Conservation (phyloP, 169 alveolate species). For the Hepatocystis sp. region DNA sequence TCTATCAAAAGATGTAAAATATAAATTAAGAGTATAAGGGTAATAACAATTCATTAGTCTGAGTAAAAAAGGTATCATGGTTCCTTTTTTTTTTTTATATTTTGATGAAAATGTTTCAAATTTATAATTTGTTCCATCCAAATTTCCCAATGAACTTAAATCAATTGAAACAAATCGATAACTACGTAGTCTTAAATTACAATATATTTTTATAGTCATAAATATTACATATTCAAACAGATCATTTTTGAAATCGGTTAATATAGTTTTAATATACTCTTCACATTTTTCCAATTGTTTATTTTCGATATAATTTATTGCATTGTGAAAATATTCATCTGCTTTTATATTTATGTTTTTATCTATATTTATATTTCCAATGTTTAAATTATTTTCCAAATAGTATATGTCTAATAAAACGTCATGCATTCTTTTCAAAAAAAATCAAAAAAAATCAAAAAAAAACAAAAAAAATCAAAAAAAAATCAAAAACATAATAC, state of each 20-base stretch:
- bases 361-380: slow-evolving; percentile 32
- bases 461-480: too few relatives aligned
- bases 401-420: too few relatives aligned
- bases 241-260: slow-evolving; percentile 25
- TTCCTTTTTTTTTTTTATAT: slow-evolving; percentile 52
- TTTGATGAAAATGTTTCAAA: slow-evolving; percentile 25
- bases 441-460: too few relatives aligned
- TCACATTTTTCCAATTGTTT: slow-evolving; percentile 47
- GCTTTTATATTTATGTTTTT: slow-evolving; percentile 33
- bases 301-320: slow-evolving; percentile 23
- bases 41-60: slow-evolving; percentile 60
- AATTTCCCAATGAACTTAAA: slow-evolving; percentile 22
- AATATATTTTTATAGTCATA: slow-evolving; percentile 57
- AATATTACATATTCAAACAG: slow-evolving; percentile 61
- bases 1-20: slow-evolving; percentile 63
- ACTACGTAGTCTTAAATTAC: slow-evolving; percentile 49
- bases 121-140: slow-evolving; percentile 26
- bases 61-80: slow-evolving; percentile 49
- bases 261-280: slow-evolving; percentile 10
- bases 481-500: too few relatives aligned
- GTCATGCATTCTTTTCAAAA: too few relatives aligned
- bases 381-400: too few relatives aligned
- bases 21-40: slow-evolving; percentile 42
- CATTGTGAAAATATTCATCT: slow-evolving; percentile 5
- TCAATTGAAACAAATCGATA: slow-evolving; percentile 47